Base-by-base conservation (phyloP, 495 filamentous ascomycete species). In the Neurospora tetraspora region DNA sequence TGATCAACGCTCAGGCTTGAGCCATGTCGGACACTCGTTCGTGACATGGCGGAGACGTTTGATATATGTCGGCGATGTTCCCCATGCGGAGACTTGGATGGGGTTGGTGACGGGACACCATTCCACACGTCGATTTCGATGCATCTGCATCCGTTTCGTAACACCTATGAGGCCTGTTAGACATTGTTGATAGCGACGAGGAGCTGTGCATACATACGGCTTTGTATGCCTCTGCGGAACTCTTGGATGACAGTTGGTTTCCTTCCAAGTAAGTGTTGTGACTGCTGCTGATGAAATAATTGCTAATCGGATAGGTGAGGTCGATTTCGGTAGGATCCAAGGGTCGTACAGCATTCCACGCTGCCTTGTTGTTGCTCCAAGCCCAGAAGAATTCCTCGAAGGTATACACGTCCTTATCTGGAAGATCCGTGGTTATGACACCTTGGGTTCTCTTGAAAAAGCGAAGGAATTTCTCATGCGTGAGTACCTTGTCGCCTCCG, bases 81-180 rank as follows among this genome's bases (percentile, higher is more conserved):
- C 20, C 68, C 71, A 38, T 72, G 39, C 16, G 81, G 80, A 4
- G 78, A 78, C 39, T 75, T 79, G 47, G 81, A 81, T 3, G 75
- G 71, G 0, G 74, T 71, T 12, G 77, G 76, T 23, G 79, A 73
- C 3, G 72, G 47, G 5, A 80, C 73, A 3, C 94, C 92, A 81
- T 98, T 92, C 93, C 94, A 97, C 10, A 98, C 94, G 79, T 98
- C 95, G 76, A 98, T 97, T 80, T 98, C 95, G 39, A 98, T 93
- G 74, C 93, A 97, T 39, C 96, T 88, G 75, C 95, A 96, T 37
- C 94, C 93, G 45, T 88, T 87, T 18, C 87, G 82, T 5, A 98
- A 88, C 4, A 80, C 82, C 80, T 81, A 40, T 4, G 14, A 11
- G 5, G 11, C 20, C 18, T 53, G 73, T 80, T 42, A 78, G 77